Conservation (phyloP, 768 basidiomycete species). For the Tricholoma hemisulphureum region DNA sequence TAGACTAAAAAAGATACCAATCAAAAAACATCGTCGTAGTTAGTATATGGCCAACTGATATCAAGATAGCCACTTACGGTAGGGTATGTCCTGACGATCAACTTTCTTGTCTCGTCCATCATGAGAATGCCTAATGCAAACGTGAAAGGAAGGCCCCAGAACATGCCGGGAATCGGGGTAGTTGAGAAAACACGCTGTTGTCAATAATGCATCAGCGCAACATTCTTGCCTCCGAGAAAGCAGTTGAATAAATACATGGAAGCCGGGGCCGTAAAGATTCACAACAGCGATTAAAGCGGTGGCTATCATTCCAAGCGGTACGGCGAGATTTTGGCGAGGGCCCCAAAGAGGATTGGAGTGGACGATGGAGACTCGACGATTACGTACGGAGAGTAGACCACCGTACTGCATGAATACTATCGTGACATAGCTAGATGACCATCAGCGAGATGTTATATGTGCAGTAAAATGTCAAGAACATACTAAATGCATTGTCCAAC, state of each 20-base stretch:
- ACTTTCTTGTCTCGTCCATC: neutral
- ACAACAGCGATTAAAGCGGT: neutral
- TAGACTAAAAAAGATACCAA: neutral
- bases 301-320: conserved; percentile 37
- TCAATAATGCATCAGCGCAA: neutral
- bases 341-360: conserved; percentile 46
- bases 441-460: neutral
- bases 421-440: conserved; percentile 38
- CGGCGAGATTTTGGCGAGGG: neutral
- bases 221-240: neutral
- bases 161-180: neutral
- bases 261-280: neutral
- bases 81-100: neutral
- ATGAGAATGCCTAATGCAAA: neutral
- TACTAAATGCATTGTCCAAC: neutral
- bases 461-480: neutral
- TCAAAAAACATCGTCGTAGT: neutral
- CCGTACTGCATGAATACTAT: conserved; percentile 62
- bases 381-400: conserved; percentile 55
- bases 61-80: neutral
- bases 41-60: neutral
- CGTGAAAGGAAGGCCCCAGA: neutral
- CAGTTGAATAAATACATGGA: neutral
- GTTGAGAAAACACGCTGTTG: neutral
- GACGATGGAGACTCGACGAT: conserved; percentile 53